These are phyloP conservation scores for Lentinula boryana DNA, from an alignment of 768 basidiomycete genomes.

Conservation along the genomic window DNA sequence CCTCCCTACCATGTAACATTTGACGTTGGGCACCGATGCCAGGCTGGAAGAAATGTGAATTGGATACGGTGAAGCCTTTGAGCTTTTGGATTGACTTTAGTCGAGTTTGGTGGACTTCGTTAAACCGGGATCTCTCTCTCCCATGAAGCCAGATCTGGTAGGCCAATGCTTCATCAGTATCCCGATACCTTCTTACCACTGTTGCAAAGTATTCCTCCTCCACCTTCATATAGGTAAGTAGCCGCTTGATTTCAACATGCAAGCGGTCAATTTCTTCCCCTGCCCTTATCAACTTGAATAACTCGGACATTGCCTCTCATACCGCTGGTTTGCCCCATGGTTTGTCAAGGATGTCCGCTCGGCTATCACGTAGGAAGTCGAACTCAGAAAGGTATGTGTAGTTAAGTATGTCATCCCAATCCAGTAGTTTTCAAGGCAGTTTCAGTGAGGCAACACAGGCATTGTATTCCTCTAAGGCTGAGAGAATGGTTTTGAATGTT, in stretches of 20 bases:
- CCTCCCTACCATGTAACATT: no score
- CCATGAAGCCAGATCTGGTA: not conserved
- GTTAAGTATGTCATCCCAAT: conserved; percentile 17
- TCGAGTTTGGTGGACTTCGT: no score
- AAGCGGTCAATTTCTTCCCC: conserved; percentile 15
- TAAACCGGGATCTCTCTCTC: no score
- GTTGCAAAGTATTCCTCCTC: conserved; percentile 1
- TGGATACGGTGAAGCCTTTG: no score
- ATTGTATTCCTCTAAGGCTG: conserved; percentile 19
- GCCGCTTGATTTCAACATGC: conserved; percentile 15
- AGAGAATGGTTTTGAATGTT: conserved; percentile 16
- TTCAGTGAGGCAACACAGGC: conserved; percentile 16
- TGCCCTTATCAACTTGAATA: conserved; percentile 12
- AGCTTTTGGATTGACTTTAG: no score
- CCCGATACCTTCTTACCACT: not conserved
- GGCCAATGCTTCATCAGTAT: not conserved
- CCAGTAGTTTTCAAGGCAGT: conserved; percentile 13
- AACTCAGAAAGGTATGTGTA: conserved; percentile 13
- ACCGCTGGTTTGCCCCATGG: conserved; percentile 14
- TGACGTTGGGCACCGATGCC: no score
- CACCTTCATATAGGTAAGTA: conserved; percentile 14
- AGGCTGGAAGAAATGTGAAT: no score
- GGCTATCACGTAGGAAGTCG: conserved; percentile 17
- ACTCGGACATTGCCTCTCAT: conserved; percentile 3
- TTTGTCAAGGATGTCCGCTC: conserved; percentile 14